Percentiles rank a stretch among this genome's conserved stretches.
Evolutionary conservation across 78 protist genomes (phyloP).

Genomic region (Planoprotostelium fungivorum): DNA sequence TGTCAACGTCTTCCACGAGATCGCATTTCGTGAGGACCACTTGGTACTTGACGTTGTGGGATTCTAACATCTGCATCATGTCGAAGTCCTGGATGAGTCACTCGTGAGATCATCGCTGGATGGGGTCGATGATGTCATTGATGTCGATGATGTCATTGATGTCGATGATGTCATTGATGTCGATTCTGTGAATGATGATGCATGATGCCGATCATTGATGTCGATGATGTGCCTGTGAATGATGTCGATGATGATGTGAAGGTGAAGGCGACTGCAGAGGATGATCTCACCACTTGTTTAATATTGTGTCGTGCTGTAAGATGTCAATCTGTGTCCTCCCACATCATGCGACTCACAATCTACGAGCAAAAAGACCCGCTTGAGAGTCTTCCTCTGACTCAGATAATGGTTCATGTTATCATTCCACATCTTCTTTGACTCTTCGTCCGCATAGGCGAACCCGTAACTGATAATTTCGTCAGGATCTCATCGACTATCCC

Average conservation of each 20-base stretch:
- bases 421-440: conserved; percentile 14
- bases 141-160: too few species aligned
- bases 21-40: conserved; percentile 43
- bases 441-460: conserved; percentile 46
- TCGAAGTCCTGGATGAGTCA: conserved; percentile 17
- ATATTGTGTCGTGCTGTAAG: background rate
- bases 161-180: too few species aligned
- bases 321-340: too few species aligned
- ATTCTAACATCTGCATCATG: conserved; percentile 15
- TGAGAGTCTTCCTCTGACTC: conserved; percentile 18
- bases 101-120: conserved; percentile 38
- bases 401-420: conserved; percentile 15
- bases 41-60: conserved; percentile 8
- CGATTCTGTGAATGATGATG: too few species aligned
- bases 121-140: too few species aligned
- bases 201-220: too few species aligned
- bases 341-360: conserved; percentile 4
- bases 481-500: background rate
- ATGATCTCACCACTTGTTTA: background rate
- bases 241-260: too few species aligned
- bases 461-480: conserved; percentile 13
- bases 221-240: too few species aligned
- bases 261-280: too few species aligned
- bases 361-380: conserved; percentile 21
- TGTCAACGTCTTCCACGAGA: conserved; percentile 7